Evolutionary conservation across 176 grass and related monocot species (phyloP), one percentile per base, ranked within the genome.

Genomic region (Alloteropsis semialata): DNA sequence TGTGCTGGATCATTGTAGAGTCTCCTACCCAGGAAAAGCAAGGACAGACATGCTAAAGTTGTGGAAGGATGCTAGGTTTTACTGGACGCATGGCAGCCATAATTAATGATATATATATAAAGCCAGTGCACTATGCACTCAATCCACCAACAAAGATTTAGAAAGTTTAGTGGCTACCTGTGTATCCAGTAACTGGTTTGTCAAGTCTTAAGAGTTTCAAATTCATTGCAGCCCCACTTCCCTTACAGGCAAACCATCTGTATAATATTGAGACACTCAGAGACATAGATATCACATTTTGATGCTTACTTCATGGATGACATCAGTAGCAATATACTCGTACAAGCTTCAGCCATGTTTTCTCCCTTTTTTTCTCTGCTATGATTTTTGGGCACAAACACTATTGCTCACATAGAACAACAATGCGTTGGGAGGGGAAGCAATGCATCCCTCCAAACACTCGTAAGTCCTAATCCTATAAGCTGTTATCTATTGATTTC

Each of bases 241-340:
- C 37, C 53, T 75, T 42, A 59, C 79, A 78, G 27, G 80, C 69
- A 78, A 72, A 64, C 72, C 43, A 67, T 81, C 63, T 66, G 76
- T 75, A 50, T 58, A 58, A 41, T 79, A 69, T 45, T 68, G 30
- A 68, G 32, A 76, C 55, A 79, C 42, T 25, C 6, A 51, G 3
- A 37, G 8, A 38, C 63, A 77, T 60, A 27, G n/a, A 42, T 60
- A 54, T 50, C 29, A 38, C 63, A 78, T 55, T 79, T 85, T 65
- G 55, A 39, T 84, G 55, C 77, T 83, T 63, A 74, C 43, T 72
- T 82, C 43, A 63, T 77, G 77, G 80, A 82, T 90, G 83, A 89
- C 87, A 82, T 80, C 55, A 84, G 74, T 84, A 84, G 69, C 74
- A 73, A 88, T 76, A 87, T 84, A 79, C 79, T 84, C 68, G 70